Percentiles rank a stretch among this genome's conserved stretches.
phyloP scores from a whole-genome alignment of 1,139 yeast genomes.

The Pichia sp. region DNA sequence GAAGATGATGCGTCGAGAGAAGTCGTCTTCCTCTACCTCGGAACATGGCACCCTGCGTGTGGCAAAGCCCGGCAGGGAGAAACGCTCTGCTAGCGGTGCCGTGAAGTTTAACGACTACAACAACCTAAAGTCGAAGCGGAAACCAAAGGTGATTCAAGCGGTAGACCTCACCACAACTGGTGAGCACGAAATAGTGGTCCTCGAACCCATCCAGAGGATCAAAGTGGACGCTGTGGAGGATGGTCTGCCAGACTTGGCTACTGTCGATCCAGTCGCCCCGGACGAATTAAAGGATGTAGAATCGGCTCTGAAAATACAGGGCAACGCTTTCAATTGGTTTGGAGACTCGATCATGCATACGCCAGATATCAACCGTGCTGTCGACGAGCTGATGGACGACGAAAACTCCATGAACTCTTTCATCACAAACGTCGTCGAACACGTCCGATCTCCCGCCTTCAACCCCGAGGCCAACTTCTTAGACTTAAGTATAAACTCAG shows the following conservation, averaged over 20 bases:
- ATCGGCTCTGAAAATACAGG: neutral
- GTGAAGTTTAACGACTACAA: neutral
- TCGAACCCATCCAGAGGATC: too few species aligned
- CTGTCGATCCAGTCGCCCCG: neutral
- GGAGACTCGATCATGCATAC: neutral
- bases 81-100: neutral
- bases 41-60: neutral
- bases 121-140: too few species aligned
- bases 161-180: too few species aligned
- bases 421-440: conserved; percentile 19
- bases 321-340: neutral
- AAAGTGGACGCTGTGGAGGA: too few species aligned
- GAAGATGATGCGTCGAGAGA: conserved; percentile 15
- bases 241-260: neutral
- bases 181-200: too few species aligned
- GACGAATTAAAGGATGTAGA: neutral
- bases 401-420: conserved; percentile 12
- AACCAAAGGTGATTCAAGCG: too few species aligned
- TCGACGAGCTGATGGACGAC: conserved; percentile 14
- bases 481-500: conserved; percentile 17
- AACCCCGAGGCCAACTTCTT: conserved; percentile 18
- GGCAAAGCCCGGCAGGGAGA: neutral
- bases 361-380: conserved; percentile 13
- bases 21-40: too few species aligned
- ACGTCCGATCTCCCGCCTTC: conserved; percentile 24